These are phyloP conservation scores for Lachancea quebecensis DNA, from an alignment of 805 yeast species.

Conservation along the genomic window DNA sequence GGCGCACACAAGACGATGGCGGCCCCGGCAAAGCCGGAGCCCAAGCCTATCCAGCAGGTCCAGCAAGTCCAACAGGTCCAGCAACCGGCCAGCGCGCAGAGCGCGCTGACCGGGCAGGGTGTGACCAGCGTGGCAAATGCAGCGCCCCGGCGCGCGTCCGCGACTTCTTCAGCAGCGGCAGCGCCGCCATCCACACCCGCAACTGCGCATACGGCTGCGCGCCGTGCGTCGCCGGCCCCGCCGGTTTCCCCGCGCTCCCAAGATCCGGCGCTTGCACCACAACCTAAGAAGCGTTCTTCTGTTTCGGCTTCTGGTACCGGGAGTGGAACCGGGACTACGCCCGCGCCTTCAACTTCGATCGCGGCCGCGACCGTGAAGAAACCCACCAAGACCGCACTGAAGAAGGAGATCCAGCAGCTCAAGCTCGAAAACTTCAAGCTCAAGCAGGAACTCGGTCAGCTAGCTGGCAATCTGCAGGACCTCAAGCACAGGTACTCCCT, in stretches of 20 bases:
- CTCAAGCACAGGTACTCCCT: constrained; percentile 13
- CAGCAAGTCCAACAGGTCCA: too few relatives aligned
- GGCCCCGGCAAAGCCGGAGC: constrained; percentile 3
- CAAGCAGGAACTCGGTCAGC: constrained; percentile 20
- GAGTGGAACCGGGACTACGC: neutral
- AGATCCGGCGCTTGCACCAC: neutral
- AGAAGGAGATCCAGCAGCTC: constrained; percentile 20
- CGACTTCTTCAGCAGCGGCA: neutral
- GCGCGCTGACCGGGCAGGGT: too few relatives aligned
- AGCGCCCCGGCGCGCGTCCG: neutral
- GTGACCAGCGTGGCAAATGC: too few relatives aligned
- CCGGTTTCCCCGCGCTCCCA: neutral
- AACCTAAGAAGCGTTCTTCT: neutral
- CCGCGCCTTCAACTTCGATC: neutral
- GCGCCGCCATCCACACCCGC: neutral
- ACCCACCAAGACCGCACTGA: constrained; percentile 15
- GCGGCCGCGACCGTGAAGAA: constrained; percentile 3
- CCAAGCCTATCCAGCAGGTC: neutral
- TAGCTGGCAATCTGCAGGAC: constrained; percentile 22
- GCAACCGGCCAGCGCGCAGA: too few relatives aligned
- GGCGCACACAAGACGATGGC: constrained; percentile 1
- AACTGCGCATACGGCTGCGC: neutral
- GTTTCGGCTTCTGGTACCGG: neutral
- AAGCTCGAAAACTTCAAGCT: constrained; percentile 20
- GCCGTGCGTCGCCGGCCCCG: neutral